A percentile compares a stretch with the other conserved stretches of the same genome.
These are phyloP conservation scores for Berberis thunbergii DNA, from an alignment of 164 flowering plant species.

Conservation along the genomic window DNA sequence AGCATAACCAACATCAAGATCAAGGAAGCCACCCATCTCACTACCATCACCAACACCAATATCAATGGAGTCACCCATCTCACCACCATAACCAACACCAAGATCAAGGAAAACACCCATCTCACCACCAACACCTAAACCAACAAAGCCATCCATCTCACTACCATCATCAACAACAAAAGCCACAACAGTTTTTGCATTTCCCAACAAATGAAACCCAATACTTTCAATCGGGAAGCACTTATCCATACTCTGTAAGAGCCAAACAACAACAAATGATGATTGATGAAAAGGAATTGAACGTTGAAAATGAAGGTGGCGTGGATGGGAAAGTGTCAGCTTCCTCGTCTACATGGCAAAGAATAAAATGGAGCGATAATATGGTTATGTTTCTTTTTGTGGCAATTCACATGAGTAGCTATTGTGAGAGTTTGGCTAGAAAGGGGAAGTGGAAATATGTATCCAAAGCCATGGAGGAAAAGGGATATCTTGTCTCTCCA, in stretches of 20 bases:
- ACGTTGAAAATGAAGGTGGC: conserved; percentile 43
- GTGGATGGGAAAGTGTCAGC: conserved; percentile 31
- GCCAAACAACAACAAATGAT: conserved; percentile 7
- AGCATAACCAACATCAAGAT: neutral
- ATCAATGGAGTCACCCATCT: conserved; percentile 20
- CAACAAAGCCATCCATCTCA: neutral
- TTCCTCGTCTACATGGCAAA: conserved; percentile 56
- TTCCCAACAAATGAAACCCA: conserved; percentile 9
- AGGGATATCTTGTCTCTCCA: conserved; percentile 80
- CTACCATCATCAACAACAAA: conserved; percentile 9
- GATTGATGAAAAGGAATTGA: conserved; percentile 20
- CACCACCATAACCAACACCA: conserved; percentile 9
- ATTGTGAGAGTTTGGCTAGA: conserved; percentile 56
- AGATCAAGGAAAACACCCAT: neutral
- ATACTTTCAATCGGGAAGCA: conserved; percentile 9
- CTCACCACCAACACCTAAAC: conserved; percentile 3
- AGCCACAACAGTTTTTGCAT: conserved; percentile 14
- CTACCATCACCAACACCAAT: conserved; percentile 2
- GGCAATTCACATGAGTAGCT: conserved; percentile 24
- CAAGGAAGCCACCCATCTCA: conserved; percentile 17
- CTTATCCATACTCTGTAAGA: conserved; percentile 1
- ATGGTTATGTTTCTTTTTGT: conserved; percentile 64
- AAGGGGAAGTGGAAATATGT: conserved; percentile 93
- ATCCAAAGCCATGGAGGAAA: conserved; percentile 81
- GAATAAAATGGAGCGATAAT: conserved; percentile 79